Percentiles rank a stretch among this genome's conserved stretches.
phyloP scores from a whole-genome alignment of 805 yeast species.

The Candida coquimbonensis region DNA sequence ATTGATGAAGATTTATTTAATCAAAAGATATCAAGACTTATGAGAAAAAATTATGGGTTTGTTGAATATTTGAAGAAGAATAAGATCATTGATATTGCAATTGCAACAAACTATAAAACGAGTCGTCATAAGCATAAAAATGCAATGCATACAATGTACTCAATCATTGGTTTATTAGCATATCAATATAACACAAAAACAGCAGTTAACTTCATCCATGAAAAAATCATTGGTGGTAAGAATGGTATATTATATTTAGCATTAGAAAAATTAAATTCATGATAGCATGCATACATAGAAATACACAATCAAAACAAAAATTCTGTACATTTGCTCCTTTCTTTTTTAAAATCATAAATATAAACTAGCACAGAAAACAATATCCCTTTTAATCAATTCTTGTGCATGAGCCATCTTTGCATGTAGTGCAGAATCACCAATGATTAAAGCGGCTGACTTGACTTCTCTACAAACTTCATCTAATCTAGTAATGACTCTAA shows the following conservation, averaged over 20 bases:
- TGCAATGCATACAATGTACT: conserved; percentile 11
- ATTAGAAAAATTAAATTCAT: conserved; percentile 5
- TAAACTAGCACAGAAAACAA: conserved; percentile 93
- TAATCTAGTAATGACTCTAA: conserved; percentile 85
- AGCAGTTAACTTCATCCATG: conserved; percentile 16
- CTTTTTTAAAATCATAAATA: conserved; percentile 42
- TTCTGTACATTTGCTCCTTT: too few species aligned
- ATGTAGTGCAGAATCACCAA: conserved; percentile 89
- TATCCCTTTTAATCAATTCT: conserved; percentile 91
- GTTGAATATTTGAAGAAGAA: not conserved
- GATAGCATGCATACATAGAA: not conserved
- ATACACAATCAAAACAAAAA: too few species aligned
- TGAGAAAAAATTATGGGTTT: not conserved
- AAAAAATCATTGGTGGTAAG: conserved; percentile 12
- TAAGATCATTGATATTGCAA: not conserved
- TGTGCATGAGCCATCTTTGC: conserved; percentile 88
- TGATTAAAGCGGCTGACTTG: conserved; percentile 85
- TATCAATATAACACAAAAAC: conserved; percentile 12
- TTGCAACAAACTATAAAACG: not conserved
- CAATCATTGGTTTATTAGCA: conserved; percentile 22
- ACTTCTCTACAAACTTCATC: conserved; percentile 96
- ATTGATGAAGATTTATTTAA: not conserved
- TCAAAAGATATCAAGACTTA: not conserved
- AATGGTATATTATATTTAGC: conserved; percentile 16
- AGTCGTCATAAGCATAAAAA: not conserved